Evolutionary conservation across 2,329 filamentous ascomycete species (phyloP).

Genomic region (Dactylonectria macrodidyma): DNA sequence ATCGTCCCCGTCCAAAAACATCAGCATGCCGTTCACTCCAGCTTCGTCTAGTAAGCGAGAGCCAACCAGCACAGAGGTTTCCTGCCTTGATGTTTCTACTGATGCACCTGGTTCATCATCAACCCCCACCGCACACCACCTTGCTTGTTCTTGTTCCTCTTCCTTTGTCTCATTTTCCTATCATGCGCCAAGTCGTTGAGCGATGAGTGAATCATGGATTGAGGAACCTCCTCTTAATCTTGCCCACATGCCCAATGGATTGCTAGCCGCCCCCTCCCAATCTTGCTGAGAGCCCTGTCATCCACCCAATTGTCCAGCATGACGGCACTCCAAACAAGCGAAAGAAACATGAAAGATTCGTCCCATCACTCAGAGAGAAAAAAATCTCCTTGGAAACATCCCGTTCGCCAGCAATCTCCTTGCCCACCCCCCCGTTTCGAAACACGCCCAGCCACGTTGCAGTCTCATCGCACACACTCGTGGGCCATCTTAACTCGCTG

Average conservation of each 20-base stretch:
- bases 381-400: neutral
- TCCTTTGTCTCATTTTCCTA: neutral
- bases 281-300: constrained; percentile 11
- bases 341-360: neutral
- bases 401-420: neutral
- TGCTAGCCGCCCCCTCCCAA: constrained; percentile 20
- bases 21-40: neutral
- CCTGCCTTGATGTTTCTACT: neutral
- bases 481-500: constrained; percentile 5
- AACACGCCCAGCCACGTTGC: constrained; percentile 21
- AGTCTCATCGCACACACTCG: constrained; percentile 8
- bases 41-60: neutral
- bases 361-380: neutral
- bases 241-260: neutral
- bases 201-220: neutral
- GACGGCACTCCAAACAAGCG: constrained; percentile 19
- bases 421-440: constrained; percentile 15
- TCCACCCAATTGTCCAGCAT: constrained; percentile 26
- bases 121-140: neutral
- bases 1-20: neutral
- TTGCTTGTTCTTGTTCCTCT: neutral
- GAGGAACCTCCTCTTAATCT: neutral
- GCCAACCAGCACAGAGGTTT: neutral
- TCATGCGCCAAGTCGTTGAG: neutral
- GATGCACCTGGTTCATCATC: neutral